phyloP scores from a whole-genome alignment of 2,329 filamentous ascomycete genomes.

The Fusarium nematophilum region DNA sequence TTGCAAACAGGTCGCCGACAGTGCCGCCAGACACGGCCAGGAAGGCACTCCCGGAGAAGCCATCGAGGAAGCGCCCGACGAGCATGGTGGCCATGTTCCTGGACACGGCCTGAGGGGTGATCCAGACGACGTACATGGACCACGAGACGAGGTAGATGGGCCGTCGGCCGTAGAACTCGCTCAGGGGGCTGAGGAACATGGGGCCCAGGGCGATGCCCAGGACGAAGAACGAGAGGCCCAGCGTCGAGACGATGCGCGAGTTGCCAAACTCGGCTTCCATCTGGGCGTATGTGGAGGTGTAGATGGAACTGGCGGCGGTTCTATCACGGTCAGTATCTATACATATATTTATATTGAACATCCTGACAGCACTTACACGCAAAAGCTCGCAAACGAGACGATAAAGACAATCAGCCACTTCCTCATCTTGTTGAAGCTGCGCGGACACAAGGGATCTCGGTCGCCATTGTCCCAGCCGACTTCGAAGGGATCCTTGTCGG shows the following conservation, averaged over 20 bases:
- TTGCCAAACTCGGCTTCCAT: conserved; percentile 79
- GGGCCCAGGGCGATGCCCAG: conserved; percentile 76
- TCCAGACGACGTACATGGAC: conserved; percentile 79
- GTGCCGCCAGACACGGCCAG: conserved; percentile 84
- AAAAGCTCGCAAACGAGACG: conserved; percentile 78
- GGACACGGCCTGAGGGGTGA: conserved; percentile 85
- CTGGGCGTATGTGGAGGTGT: conserved; percentile 84
- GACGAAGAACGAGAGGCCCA: conserved; percentile 87
- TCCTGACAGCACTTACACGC: conserved; percentile 74
- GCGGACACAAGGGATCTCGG: conserved; percentile 78
- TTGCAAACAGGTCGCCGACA: conserved; percentile 81
- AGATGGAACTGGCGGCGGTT: conserved; percentile 88
- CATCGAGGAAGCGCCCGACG: conserved; percentile 80
- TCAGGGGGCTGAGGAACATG: conserved; percentile 71
- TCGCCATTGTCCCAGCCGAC: conserved; percentile 81
- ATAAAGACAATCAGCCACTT: conserved; percentile 86
- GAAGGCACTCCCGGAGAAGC: conserved; percentile 76
- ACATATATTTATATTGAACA: background rate
- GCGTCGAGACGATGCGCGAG: conserved; percentile 77
- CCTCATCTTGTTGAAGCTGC: conserved; percentile 71
- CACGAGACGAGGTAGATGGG: conserved; percentile 84
- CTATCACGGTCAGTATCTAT: conserved; percentile 53
- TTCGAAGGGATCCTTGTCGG: conserved; percentile 65
- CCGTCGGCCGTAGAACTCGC: conserved; percentile 84
- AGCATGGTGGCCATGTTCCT: conserved; percentile 84